A percentile compares a stretch with the other conserved stretches of the same genome.
These are phyloP conservation scores for Parathielavia hyrcaniae DNA, from an alignment of 495 filamentous ascomycete species.

Conservation along the genomic window DNA sequence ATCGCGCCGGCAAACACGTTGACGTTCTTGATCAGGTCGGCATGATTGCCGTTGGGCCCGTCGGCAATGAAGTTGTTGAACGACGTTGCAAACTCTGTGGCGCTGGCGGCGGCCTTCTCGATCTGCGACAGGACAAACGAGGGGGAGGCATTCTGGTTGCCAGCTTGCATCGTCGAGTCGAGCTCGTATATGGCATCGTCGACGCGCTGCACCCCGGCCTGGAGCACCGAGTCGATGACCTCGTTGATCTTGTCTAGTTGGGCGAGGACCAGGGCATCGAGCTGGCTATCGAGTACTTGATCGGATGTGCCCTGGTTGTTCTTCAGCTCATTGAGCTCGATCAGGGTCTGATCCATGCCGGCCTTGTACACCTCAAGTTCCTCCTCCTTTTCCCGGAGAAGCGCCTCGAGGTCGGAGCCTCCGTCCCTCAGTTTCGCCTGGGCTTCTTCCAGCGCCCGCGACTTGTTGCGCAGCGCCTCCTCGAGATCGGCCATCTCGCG, in stretches of 20 bases:
- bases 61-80: conserved; percentile 98
- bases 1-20: conserved; percentile 84
- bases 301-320: conserved; percentile 66
- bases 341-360: conserved; percentile 89
- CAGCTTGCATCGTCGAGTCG: conserved; percentile 95
- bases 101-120: conserved; percentile 90
- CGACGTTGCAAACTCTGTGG: conserved; percentile 91
- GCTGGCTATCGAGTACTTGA: conserved; percentile 76
- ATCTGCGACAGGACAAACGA: conserved; percentile 92
- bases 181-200: conserved; percentile 96
- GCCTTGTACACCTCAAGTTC: conserved; percentile 96
- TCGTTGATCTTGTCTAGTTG: conserved; percentile 91
- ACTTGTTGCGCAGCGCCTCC: conserved; percentile 84
- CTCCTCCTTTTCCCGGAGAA: conserved; percentile 87
- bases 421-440: conserved; percentile 69
- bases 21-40: conserved; percentile 87
- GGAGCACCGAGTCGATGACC: conserved; percentile 93
- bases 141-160: conserved; percentile 96
- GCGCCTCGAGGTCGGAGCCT: conserved; percentile 74
- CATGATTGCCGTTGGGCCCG: conserved; percentile 85
- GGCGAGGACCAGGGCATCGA: conserved; percentile 77
- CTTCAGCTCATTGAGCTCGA: conserved; percentile 81
- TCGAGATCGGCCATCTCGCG: conserved; percentile 94
- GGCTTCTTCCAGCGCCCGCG: conserved; percentile 77
- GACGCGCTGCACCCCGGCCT: conserved; percentile 87